Evolutionary conservation across 176 grass and related monocot genomes (phyloP).

Genomic region (Leersia perrieri): DNA sequence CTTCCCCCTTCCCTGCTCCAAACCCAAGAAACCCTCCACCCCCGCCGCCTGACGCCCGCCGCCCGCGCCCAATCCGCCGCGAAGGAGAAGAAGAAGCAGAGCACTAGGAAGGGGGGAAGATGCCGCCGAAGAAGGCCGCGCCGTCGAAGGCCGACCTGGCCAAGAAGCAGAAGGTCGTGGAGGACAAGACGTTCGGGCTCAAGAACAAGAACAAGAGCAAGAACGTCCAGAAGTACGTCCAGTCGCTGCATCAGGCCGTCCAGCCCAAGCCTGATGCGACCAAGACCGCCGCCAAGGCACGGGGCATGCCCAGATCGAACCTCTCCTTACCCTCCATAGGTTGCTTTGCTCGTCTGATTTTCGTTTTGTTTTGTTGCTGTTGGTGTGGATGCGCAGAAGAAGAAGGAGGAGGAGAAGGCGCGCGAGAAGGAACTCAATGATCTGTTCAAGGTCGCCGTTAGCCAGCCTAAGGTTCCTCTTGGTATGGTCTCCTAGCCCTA

Average conservation of each 20-base stretch:
- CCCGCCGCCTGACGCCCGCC: conserved; percentile 17
- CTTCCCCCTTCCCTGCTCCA: conserved; percentile 24
- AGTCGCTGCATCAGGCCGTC: conserved; percentile 64
- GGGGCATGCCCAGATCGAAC: conserved; percentile 30
- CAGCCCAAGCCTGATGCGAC: conserved; percentile 74
- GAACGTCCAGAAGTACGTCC: conserved; percentile 99
- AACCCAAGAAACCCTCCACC: conserved; percentile 44
- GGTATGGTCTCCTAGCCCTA: conserved; percentile 53
- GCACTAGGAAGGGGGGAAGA: conserved; percentile 21
- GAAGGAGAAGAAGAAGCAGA: neutral
- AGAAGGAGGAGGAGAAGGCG: conserved; percentile 92
- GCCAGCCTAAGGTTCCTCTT: conserved; percentile 94
- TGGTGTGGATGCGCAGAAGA: conserved; percentile 73
- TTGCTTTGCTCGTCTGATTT: conserved; percentile 26
- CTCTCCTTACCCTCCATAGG: neutral
- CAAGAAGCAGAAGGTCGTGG: conserved; percentile 97
- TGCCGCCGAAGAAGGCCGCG: conserved; percentile 85
- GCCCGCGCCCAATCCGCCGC: neutral
- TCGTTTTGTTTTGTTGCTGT: neutral
- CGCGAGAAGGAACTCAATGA: conserved; percentile 99
- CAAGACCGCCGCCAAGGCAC: conserved; percentile 79
- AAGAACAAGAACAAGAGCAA: conserved; percentile 99
- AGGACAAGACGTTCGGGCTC: conserved; percentile 99
- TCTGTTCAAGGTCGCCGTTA: conserved; percentile 97
- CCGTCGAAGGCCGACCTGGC: conserved; percentile 74